phyloP scores from a whole-genome alignment of 1,284 basidiomycete genomes.

The Microbotryum intermedium region DNA sequence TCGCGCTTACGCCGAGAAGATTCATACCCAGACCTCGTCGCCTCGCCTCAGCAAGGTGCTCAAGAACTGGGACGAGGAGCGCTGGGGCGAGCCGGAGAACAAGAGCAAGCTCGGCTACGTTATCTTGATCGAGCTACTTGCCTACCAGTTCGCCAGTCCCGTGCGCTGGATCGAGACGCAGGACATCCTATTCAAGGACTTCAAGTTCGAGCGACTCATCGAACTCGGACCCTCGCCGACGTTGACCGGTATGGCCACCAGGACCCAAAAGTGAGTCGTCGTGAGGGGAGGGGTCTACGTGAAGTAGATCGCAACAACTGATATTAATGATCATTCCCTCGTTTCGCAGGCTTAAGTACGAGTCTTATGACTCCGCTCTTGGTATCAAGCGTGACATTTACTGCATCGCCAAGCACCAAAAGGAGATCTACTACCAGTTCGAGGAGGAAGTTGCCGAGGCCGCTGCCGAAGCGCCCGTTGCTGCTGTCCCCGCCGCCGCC shows the following conservation, averaged over 20 bases:
- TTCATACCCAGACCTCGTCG: conserved; percentile 76
- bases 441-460: conserved; percentile 63
- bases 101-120: conserved; percentile 88
- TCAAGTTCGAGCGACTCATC: conserved; percentile 84
- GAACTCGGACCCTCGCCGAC: conserved; percentile 95
- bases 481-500: conserved; percentile 42
- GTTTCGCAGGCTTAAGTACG: conserved; percentile 86
- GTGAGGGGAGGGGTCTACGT: no score
- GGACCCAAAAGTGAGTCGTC: conserved; percentile 48
- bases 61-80: conserved; percentile 84
- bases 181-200: conserved; percentile 83
- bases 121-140: conserved; percentile 89
- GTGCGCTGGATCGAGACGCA: conserved; percentile 99
- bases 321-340: no score
- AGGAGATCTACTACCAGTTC: conserved; percentile 96
- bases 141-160: conserved; percentile 82
- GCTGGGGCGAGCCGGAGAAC: conserved; percentile 71
- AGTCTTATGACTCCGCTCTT: conserved; percentile 75
- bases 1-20: conserved; percentile 83
- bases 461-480: conserved; percentile 46
- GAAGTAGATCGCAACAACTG: no score
- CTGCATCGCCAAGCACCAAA: conserved; percentile 89
- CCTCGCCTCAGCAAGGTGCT: conserved; percentile 79
- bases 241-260: conserved; percentile 88
- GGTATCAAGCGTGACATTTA: conserved; percentile 72